Evolutionary conservation across 2,329 filamentous ascomycete species (phyloP), one percentile per base, ranked within the genome.

Genomic region (Cryphonectria parasitica): DNA sequence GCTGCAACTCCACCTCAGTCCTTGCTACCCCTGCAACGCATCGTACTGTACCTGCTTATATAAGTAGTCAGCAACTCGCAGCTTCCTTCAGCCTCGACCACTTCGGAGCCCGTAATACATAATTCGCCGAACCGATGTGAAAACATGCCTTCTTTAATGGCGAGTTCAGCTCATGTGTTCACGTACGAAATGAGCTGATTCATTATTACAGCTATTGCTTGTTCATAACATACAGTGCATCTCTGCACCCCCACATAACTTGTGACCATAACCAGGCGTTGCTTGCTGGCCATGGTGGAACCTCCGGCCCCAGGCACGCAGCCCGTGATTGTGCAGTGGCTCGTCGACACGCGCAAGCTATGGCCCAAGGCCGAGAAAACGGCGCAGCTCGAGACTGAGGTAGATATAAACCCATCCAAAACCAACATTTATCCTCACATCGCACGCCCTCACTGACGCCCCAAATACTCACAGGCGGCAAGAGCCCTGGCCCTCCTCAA

Each of bases 291-390:
- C 6, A 73, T 70, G 71, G 74, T 68, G 69, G 64, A 69, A 52
- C 13, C 73, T 60, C 45, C 75, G 45, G 58, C 52, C 60, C 41
- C 75, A 36, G 58, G 49, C 45, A n/a, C 19, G 45, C 68, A 76
- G 39, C 79, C 82, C 1, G 77, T 80, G 63, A 80, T 90, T 66
- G 81, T 89, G 71, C 87, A 89, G 79, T 91, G 89, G 87, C 80
- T 89, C 69, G 79, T 91, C 52, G 89, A 91, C 79, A 91, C 89
- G 3, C 83, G 88, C 52, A 74, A 78, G 3, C 81, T 90, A 66
- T 91, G 87, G 86, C 84, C 87, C n/a, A 79, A 79, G 68, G 86
- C 83, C 31, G 78, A 76, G 63, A 79, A 84, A 76, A 88, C 87
- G 17, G 79, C 79, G 45, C 79, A 89, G 39, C 83, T 87, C 45